A percentile compares a stretch with the other conserved stretches of the same genome.
Evolutionary conservation across 2,329 filamentous ascomycete genomes (phyloP).

Genomic region (Didymella glomerata): DNA sequence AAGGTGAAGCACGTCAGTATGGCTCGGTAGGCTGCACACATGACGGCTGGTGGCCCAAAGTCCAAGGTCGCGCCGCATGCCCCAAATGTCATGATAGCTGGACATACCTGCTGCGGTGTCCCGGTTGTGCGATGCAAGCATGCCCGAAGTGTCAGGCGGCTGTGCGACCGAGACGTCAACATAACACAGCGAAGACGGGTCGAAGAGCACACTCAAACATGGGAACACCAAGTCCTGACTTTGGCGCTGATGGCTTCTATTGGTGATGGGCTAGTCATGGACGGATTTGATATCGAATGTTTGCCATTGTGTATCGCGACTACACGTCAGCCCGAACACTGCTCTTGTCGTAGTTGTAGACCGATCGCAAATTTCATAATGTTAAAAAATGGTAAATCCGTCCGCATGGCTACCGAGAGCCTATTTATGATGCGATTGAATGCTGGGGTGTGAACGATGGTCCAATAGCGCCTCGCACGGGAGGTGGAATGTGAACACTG

Average conservation of each 20-base stretch:
- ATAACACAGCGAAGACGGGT: neutral
- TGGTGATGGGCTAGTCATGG: too few relatives aligned
- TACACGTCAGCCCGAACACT: too few relatives aligned
- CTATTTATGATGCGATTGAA: too few relatives aligned
- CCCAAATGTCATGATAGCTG: constrained; percentile 26
- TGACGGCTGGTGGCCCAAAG: constrained; percentile 30
- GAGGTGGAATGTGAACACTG: too few relatives aligned
- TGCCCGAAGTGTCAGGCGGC: constrained; percentile 28
- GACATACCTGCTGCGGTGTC: constrained; percentile 29
- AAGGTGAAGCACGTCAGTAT: neutral
- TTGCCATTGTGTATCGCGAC: too few relatives aligned
- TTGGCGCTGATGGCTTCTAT: neutral
- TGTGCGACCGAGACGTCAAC: constrained; percentile 19
- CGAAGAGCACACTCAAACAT: neutral
- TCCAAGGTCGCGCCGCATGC: constrained; percentile 25
- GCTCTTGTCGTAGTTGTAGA: too few relatives aligned
- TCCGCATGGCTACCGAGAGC: too few relatives aligned
- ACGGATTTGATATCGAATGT: too few relatives aligned
- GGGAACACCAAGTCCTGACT: constrained; percentile 14
- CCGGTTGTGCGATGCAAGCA: constrained; percentile 23
- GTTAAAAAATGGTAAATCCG: too few relatives aligned
- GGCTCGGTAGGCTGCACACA: constrained; percentile 20
- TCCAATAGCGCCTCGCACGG: too few relatives aligned
- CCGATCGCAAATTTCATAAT: too few relatives aligned
- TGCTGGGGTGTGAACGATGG: too few relatives aligned